Conservation (phyloP, 148 eudicot species). For the Selenicereus undatus region DNA sequence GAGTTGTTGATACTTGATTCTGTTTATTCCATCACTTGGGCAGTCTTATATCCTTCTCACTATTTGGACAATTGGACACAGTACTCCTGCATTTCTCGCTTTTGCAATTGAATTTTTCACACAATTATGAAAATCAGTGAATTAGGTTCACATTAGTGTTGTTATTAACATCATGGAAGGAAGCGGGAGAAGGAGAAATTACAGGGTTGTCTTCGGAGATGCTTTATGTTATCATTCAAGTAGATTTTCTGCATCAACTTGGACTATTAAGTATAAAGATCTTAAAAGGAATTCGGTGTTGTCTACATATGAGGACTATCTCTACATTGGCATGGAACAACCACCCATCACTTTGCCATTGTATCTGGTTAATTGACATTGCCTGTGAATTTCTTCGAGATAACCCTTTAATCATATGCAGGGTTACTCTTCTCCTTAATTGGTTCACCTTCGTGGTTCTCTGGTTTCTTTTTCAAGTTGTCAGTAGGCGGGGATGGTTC, state of each 20-base stretch:
- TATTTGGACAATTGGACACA: neutral
- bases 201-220: neutral
- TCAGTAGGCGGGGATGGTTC: neutral
- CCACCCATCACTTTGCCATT: too few species aligned
- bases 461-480: neutral
- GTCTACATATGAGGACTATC: neutral
- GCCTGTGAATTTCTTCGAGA: too few species aligned
- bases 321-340: too few species aligned
- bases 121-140: neutral
- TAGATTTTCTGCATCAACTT: neutral
- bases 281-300: neutral
- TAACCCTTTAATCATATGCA: neutral
- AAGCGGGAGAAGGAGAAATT: neutral
- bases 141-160: neutral
- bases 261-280: too few species aligned
- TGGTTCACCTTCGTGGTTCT: neutral
- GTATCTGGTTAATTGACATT: too few species aligned
- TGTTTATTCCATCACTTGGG: neutral
- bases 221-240: neutral
- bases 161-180: neutral
- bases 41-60: neutral
- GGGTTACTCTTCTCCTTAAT: neutral
- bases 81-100: neutral
- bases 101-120: too few species aligned
- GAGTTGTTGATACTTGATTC: neutral